Evolutionary conservation across 108 stramenopile genomes (phyloP).

Genomic region (Cyclostephanos invisitatus): DNA sequence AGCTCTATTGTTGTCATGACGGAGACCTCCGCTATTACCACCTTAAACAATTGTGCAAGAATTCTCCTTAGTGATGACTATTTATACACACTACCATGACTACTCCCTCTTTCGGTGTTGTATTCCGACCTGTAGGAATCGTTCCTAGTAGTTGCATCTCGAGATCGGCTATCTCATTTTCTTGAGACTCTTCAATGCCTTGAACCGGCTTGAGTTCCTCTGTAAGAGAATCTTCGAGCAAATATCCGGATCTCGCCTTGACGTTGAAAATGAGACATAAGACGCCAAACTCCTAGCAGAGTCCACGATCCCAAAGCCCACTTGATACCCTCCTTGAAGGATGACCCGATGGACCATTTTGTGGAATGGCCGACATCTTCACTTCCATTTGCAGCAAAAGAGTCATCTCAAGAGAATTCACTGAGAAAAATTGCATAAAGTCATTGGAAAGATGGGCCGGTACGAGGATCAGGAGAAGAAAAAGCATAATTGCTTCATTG

Average conservation of each 20-base stretch:
- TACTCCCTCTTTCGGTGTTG: neutral
- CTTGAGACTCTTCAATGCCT: neutral
- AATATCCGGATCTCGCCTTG: neutral
- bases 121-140: too few relatives aligned
- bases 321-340: neutral
- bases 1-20: neutral
- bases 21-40: too few relatives aligned
- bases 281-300: neutral
- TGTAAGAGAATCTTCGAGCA: neutral
- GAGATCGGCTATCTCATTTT: neutral
- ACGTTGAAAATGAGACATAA: slow-evolving; percentile 2
- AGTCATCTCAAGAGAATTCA: too few relatives aligned
- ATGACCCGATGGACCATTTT: neutral
- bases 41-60: too few relatives aligned
- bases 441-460: too few relatives aligned
- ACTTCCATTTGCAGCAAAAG: neutral
- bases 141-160: neutral
- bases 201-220: neutral
- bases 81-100: neutral
- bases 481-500: too few relatives aligned
- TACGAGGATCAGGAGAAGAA: too few relatives aligned
- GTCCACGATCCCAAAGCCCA: slow-evolving; percentile 10
- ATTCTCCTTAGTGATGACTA: too few relatives aligned
- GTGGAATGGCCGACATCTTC: neutral
- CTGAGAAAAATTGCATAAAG: too few relatives aligned